phyloP scores from a whole-genome alignment of 2,329 filamentous ascomycete genomes.

The Trichoderma aggressivum region DNA sequence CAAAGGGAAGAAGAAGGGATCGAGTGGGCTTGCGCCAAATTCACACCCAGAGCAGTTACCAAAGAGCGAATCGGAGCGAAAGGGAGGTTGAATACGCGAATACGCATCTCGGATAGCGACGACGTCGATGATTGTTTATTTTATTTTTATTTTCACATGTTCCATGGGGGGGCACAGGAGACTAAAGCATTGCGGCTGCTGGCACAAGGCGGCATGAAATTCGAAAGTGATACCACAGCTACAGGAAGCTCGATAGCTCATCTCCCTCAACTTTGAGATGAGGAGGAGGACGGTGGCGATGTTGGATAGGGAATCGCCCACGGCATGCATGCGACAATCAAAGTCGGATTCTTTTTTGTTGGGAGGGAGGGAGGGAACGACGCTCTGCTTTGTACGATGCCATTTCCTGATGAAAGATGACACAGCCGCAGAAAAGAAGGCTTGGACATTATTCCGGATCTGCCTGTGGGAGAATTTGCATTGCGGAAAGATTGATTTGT shows the following conservation, averaged over 20 bases:
- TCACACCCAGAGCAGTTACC: constrained; percentile 52
- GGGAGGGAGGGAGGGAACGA: not conserved
- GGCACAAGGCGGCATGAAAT: not conserved
- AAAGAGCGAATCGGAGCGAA: constrained; percentile 58
- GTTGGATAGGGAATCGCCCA: constrained; percentile 15
- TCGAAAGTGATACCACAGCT: not conserved
- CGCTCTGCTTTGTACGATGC: not conserved
- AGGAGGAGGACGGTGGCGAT: not conserved
- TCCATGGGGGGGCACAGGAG: not conserved
- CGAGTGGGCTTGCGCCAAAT: constrained; percentile 28
- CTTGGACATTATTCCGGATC: constrained; percentile 21
- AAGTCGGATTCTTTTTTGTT: not conserved
- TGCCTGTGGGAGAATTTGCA: constrained; percentile 8
- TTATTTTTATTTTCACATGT: not conserved
- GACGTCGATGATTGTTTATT: not conserved
- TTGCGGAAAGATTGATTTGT: not conserved
- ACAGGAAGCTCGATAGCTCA: not conserved
- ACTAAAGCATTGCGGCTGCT: not conserved
- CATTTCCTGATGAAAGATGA: not conserved
- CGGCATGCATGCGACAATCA: not conserved
- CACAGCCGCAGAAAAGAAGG: not conserved
- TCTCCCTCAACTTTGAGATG: not conserved
- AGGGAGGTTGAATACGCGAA: constrained; percentile 52
- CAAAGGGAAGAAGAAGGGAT: constrained; percentile 43
- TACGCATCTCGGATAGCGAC: not conserved